Evolutionary conservation across 2,329 filamentous ascomycete genomes (phyloP), one percentile per base, ranked within the genome.

Genomic region (Talaromyces funiculosus): DNA sequence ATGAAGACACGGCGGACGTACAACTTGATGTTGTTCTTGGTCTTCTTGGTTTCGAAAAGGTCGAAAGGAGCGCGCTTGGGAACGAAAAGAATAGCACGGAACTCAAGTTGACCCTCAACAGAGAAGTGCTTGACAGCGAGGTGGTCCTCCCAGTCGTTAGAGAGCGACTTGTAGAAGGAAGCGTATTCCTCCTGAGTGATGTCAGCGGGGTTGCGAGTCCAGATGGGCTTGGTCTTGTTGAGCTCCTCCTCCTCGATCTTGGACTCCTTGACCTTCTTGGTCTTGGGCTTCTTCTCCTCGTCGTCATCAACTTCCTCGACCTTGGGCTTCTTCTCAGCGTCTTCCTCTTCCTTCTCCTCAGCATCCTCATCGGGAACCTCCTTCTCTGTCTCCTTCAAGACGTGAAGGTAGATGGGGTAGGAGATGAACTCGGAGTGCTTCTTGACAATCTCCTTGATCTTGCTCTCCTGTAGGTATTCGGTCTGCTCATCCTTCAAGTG

Each of bases 341-440:
- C 88, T 71, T 88, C 90, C 67, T 89, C 87, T 71, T 87, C 84
- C 71, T 82, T 80, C 67, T 85, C 87, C 76, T 92, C 90, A 51
- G 86, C 90, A 57, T 96, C 92, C 84, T 97, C 93, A 77, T 97
- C 94, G 66, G 93, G 93, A 66, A 97, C 92, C 85, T 99, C 94
- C 73, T 86, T 97, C 90, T 99, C 94, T 68, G 88, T 92, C 90
- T 99, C 94, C 90, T 99, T 99, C 79, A 90, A 81, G 75, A 99
- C 92, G 84, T 99, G 94, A 69, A 99, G 93, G 86, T 97, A 99
- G 89, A 99, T 99, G 76, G 94, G 94, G 86, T 99, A 99, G 56
- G 94, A 97, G 84, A 99, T 99, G 86, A 99, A 99, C 84, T 99
- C 94, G 77, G 94, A 97, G 90, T 99, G 94, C 90, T 99, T 99